Percentiles rank a stretch among this genome's conserved stretches.
Evolutionary conservation across 345 rosid species (phyloP).

Genomic region (Gossypium ekmanianum): DNA sequence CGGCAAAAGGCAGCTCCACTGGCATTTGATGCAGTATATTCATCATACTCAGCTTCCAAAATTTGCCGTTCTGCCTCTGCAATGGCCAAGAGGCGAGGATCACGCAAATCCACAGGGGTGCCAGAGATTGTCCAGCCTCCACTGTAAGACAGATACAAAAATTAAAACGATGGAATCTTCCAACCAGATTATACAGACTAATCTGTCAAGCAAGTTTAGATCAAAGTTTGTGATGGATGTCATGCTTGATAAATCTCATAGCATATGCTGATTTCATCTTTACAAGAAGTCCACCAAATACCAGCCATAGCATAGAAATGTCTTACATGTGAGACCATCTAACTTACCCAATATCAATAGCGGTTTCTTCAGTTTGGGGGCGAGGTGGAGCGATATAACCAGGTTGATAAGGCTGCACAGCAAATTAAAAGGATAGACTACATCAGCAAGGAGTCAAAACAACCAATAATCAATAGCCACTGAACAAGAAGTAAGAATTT

Average conservation of each 20-base stretch:
- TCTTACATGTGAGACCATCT: slow-evolving; percentile 11
- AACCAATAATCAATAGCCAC: not conserved
- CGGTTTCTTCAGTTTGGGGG: slow-evolving; percentile 57
- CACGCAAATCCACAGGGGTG: slow-evolving; percentile 61
- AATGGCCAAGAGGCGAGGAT: slow-evolving; percentile 82
- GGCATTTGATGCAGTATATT: slow-evolving; percentile 72
- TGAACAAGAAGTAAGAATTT: not conserved
- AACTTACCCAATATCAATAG: slow-evolving; percentile 82
- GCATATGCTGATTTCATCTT: not conserved
- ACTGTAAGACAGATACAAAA: slow-evolving; percentile 32
- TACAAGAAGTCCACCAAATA: not conserved
- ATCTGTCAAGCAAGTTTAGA: slow-evolving; percentile 3
- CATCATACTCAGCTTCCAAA: slow-evolving; percentile 83
- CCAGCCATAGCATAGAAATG: not conserved
- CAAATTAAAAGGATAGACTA: slow-evolving; percentile 17
- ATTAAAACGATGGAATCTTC: not conserved
- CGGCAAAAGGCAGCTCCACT: slow-evolving; percentile 92
- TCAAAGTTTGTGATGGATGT: not conserved
- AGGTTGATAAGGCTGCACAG: slow-evolving; percentile 65
- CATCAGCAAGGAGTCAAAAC: slow-evolving; percentile 2
- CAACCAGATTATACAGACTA: not conserved
- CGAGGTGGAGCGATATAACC: slow-evolving; percentile 82
- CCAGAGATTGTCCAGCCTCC: slow-evolving; percentile 96
- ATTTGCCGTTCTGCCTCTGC: slow-evolving; percentile 91
- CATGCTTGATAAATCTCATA: not conserved